Conservation (phyloP, 176 grass and related monocot species). For the Bolboschoenus planiculmis region DNA sequence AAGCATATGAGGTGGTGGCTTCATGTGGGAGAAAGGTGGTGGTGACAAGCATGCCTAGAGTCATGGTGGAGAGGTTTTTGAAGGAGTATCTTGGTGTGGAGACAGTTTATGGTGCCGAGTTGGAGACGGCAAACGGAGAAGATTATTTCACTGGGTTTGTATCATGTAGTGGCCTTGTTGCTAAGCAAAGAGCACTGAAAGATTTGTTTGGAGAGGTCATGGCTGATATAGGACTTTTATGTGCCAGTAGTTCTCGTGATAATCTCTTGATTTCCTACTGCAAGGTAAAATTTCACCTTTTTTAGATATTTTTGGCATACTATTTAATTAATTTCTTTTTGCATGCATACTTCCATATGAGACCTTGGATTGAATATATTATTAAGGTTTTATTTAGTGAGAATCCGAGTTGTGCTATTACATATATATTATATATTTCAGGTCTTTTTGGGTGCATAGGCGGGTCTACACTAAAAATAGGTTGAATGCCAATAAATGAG, state of each 20-base stretch:
- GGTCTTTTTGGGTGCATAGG: not conserved
- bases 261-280: constrained; percentile 35
- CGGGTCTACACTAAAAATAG: not conserved
- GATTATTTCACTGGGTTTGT: constrained; percentile 64
- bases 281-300: constrained; percentile 48
- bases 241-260: constrained; percentile 13
- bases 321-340: not conserved
- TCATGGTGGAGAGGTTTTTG: constrained; percentile 75
- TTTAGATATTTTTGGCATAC: not conserved
- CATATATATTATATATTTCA: not conserved
- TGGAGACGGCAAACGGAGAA: constrained; percentile 32
- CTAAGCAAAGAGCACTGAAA: constrained; percentile 19
- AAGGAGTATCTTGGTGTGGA: constrained; percentile 52
- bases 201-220: constrained; percentile 23
- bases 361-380: no score
- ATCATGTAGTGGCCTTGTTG: not conserved
- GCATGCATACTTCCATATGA: no score
- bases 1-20: constrained; percentile 44
- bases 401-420: not conserved
- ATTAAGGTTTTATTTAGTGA: no score
- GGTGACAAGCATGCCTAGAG: constrained; percentile 48
- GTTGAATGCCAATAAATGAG: not conserved
- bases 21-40: constrained; percentile 34
- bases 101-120: constrained; percentile 44
- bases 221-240: constrained; percentile 43